Base-by-base conservation (phyloP, 2,329 filamentous ascomycete species). In the Didymella keratinophila region DNA sequence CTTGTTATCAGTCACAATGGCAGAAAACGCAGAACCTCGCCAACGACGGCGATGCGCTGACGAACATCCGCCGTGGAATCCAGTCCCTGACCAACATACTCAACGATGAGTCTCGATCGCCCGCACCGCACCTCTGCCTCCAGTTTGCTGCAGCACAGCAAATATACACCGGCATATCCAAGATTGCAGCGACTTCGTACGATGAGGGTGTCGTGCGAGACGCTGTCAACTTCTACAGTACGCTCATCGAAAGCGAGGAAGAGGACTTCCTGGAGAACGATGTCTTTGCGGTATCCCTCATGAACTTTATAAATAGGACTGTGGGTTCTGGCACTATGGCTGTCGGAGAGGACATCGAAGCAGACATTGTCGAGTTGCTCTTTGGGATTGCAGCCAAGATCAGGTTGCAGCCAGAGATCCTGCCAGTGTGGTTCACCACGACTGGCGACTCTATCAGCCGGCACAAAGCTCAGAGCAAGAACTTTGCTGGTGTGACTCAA, bases 341-440 rank as follows among this genome's bases (percentile, higher is more conserved):
- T n/a, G 81, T 93, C 4, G 87, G 89, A 36, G 84, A 88, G 52
- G 91, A 97, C 57, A 93, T 91, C 11, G 93, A 98, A 76, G 90
- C 90, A 10, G 88, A 93, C 58, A 88, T 98, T 46, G 91, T 98
- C 50, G 94, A 99, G 79, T 81, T 99, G 55, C 86, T 96, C 43
- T 99, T 99, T 79, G 96, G 94, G 62, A 93, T 99, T 66, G 92
- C 95, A 20, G 96, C 95, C 66, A 98, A 98, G 83, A 97, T 99
- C 67, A 86, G 95, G 44, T 82, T 97, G 61, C 90, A 96, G 67
- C 93, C 95, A 4, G 86, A 89, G 58, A 94, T 98, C 53, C 80
- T 99, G 45, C 86, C 91, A 1, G 90, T 92, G 16, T 99, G 95
- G 95, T 99, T 99, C 79, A 90, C 78, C 2, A 71, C 72, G 2